Evolutionary conservation across 2,329 filamentous ascomycete species (phyloP), one percentile per base, ranked within the genome.

Genomic region (Epichloe sylvatica): DNA sequence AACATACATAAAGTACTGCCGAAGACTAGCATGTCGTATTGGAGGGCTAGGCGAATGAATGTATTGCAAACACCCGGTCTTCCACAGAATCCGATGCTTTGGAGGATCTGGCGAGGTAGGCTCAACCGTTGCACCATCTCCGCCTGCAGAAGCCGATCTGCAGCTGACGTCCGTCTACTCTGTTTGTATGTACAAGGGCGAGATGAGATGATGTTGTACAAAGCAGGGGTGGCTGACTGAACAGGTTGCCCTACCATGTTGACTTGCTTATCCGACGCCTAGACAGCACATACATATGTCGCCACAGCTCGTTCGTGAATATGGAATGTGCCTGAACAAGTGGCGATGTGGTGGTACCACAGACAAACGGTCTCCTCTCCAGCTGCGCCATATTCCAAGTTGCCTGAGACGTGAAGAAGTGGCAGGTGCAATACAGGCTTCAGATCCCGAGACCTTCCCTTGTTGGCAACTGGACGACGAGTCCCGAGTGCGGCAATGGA

Each of bases 91-190:
- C 39, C 15, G 33, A 43, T n/a, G 33, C 21, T 21, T 43, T 23
- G 39, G 45, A 12, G 7, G 35, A 21, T 6, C 11, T 42, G 39
- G 17, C 39, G 33, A 48, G 11, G 15, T 23, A 30, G 39, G 38
- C 46, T 36, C 39, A 11, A 17, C 5, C 6, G 46, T 48, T 25
- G 39, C 46, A 48, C 46, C 33, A 48, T 48, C 39, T 43, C 46
- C 38, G 46, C 46, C 38, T 48, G 39, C 46, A 48, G 46, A 42
- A 48, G 34, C 46, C 19, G 46, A 48, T 48, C 33, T 43, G 40
- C 39, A 43, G 46, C n/a, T 42, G 46, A 17, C 6, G 9, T 48
- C 39, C 15, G 33, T 48, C 19, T 8, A 30, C 25, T 30, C 25
- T 7, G 25, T 23, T 23, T 19, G 21, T 23, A 23, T 25, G 23